Conservation (phyloP, 2,329 filamentous ascomycete genomes). For the Fusarium ambrosium region DNA sequence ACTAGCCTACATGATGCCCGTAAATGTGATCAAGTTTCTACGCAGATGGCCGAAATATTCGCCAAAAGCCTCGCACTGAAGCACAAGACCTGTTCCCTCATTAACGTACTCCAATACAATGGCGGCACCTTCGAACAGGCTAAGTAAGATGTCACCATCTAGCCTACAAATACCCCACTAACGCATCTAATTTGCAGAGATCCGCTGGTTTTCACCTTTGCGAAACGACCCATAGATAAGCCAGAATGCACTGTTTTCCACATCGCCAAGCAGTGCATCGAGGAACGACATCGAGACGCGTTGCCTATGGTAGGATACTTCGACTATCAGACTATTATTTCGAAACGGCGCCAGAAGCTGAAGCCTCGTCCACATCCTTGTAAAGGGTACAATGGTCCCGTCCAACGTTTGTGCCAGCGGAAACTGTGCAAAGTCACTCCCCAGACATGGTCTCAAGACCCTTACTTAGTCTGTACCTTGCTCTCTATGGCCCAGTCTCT, state of each 20-base stretch:
- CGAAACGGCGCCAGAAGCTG: not conserved
- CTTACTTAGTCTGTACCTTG: constrained; percentile 14
- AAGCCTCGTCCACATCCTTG: not conserved
- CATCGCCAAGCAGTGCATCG: not conserved
- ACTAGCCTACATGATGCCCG: too few species aligned
- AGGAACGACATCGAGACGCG: not conserved
- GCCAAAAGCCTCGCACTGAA: not conserved
- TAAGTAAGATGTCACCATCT: not conserved
- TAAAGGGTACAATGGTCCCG: not conserved
- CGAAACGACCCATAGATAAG: not conserved
- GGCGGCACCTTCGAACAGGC: not conserved
- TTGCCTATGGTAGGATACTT: constrained; percentile 5
- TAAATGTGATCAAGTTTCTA: not conserved
- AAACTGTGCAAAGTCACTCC: constrained; percentile 3
- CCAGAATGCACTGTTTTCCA: not conserved
- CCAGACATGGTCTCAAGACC: constrained; percentile 7
- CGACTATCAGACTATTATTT: not conserved
- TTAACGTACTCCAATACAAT: not conserved
- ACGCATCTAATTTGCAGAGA: not conserved
- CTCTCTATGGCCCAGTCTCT: constrained; percentile 13
- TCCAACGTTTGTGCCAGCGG: not conserved
- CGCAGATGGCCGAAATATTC: not conserved
- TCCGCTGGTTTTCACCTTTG: not conserved
- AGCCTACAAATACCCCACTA: too few species aligned
- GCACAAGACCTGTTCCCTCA: not conserved